phyloP scores from a whole-genome alignment of 352 stramenopile species.

The Phytophthora macrochlamydospora region DNA sequence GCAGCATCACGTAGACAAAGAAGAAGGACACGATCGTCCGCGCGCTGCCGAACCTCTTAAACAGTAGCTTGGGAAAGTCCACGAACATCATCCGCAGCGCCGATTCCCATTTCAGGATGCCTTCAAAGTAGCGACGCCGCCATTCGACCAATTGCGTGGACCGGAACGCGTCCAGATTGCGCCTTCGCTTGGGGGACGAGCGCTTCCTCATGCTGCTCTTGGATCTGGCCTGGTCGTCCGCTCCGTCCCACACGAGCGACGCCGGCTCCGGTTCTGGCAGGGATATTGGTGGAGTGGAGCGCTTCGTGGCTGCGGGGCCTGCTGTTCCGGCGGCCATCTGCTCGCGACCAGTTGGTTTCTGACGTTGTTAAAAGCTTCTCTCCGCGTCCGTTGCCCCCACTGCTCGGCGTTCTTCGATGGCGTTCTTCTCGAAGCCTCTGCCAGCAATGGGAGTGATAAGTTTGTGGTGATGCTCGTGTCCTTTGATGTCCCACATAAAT shows the following conservation, averaged over 20 bases:
- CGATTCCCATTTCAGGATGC: constrained; percentile 68
- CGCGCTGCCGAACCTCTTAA: constrained; percentile 49
- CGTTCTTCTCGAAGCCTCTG: neutral
- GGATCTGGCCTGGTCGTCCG: constrained; percentile 2
- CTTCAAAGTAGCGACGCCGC: constrained; percentile 67
- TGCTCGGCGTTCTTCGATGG: too few relatives aligned
- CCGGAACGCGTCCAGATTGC: constrained; percentile 23
- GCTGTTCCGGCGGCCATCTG: constrained; percentile 27
- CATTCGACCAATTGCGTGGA: constrained; percentile 40
- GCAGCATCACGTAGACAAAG: constrained; percentile 86
- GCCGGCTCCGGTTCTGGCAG: constrained; percentile 20
- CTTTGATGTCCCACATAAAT: neutral
- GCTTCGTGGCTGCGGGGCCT: constrained; percentile 4
- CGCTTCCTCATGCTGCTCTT: constrained; percentile 14
- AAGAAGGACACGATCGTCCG: constrained; percentile 79
- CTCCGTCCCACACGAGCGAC: constrained; percentile 16
- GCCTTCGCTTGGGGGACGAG: neutral
- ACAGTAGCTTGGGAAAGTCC: constrained; percentile 52
- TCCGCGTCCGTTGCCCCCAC: too few relatives aligned
- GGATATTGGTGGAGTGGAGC: constrained; percentile 18
- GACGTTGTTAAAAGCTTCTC: neutral
- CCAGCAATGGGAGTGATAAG: too few relatives aligned
- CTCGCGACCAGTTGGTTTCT: constrained; percentile 30
- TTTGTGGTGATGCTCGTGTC: neutral
- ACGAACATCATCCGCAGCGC: constrained; percentile 69